Evolutionary conservation across 176 grass and related monocot genomes (phyloP), one percentile per base, ranked within the genome.

Genomic region (Saccharum spontaneum): DNA sequence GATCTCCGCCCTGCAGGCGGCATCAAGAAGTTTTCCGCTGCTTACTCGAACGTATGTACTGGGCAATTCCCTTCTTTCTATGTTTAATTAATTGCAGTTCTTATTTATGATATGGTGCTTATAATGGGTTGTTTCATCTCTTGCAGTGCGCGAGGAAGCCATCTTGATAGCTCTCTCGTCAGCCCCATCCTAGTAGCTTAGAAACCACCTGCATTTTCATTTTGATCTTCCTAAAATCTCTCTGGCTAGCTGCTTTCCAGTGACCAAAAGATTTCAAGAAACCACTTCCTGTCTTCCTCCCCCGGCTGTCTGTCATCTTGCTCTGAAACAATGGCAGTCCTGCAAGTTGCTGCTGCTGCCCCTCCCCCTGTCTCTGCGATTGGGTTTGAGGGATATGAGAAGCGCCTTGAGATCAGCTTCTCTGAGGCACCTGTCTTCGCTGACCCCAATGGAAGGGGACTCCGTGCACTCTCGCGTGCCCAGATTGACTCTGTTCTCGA

Each of bases 1-100:
- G 91, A 93, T 63, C 33, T 93, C 79, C 91, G 88, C 82, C 91
- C 91, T 8, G 85, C 86, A 1, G 91, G 91, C 2, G 91, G 91
- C 82, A 88, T 93, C 78, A 90, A 93, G 91, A 93, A 93, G 74
- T 93, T 93, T 69, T 90, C 85, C 20, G 91, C 91, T 93, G 88
- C 91, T 79, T 93, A 93, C 88, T 93, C 88, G 3, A 88, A 93
- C 88, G 91, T 93, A 88, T 69, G 91, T 71, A 36, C 31, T 13
- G 3, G 31, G 15, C 13, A 39, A 75, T 39, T 6, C 9, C 62
- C 3, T 37, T 77, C 4, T 1, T 44, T 39, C 39, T 10, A 8
- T 33, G 0, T 37, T 10, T 16, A 12, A 8, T 10, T 16, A 12
- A 6, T 76, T 81, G 0, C 15, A 37, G 2, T 33, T 43, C 13